Base-by-base conservation (phyloP, 192 early-diverging fungal species). In the Kickxella alabastrina region DNA sequence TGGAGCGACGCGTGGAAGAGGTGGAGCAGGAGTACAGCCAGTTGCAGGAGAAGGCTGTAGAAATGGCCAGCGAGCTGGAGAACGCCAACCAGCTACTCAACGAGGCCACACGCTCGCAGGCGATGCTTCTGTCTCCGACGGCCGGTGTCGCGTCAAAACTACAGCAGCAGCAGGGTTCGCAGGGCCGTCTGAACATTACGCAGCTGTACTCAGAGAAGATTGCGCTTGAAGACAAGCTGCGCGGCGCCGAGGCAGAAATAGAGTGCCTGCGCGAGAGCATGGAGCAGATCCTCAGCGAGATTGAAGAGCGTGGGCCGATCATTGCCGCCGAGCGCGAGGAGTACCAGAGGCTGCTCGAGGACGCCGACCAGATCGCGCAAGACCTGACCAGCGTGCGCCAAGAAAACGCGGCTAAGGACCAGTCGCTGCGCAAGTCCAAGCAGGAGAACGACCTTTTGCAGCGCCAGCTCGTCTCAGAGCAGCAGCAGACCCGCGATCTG, bases 131-230 rank as follows among this genome's bases (percentile, higher is more conserved):
- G 23, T 82, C 83, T 27, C 78, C 82, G n/a, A 81, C 84, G 0
- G 84, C 82, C 8, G 59, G 67, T 4, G 58, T 66, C 3, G 82
- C 79, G 1, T 48, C 68, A 8, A 53, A 65, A 21, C 35, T 78
- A 26, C 76, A 80, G 15, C 61, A 69, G 21, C 17, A 69, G 18
- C 71, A 80, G 49, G 68, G 70, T 21, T 26, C 61, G 18, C 62
- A 69, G 17, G 51, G 46, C 21, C 75, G 77, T 28, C 67, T 84
- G 43, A 80, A 79, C 24, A 79, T 86, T 18, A 86, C 84, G 21
- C 74, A 86, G 61, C 76, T 84, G 37, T 84, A 81, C 46, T 47
- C 82, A 27, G 80, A 83, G 10, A 82, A 82, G 51, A 49, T 79
- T 18, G 72, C 68, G 19, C 65, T 83, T 12, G 79, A 83, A 51